These are phyloP conservation scores for Acer saccharum DNA, from an alignment of 345 rosid species.

Conservation along the genomic window DNA sequence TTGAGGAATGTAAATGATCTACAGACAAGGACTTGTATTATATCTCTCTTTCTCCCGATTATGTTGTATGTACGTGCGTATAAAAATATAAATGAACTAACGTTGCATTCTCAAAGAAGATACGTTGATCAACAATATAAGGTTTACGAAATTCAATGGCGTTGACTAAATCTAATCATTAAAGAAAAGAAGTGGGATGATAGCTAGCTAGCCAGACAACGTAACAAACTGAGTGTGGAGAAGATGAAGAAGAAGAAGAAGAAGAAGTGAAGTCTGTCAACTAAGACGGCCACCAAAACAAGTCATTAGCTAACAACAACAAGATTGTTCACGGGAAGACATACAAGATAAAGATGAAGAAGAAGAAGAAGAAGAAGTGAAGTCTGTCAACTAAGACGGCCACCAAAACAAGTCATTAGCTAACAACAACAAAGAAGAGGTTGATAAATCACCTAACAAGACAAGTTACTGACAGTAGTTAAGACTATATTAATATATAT, in stretches of 20 bases:
- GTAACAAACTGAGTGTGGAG: background rate
- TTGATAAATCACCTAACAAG: background rate
- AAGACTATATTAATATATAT: too few species aligned
- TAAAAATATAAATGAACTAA: background rate
- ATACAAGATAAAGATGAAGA: background rate
- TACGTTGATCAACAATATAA: background rate
- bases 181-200: background rate
- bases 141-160: background rate
- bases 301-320: background rate
- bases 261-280: background rate
- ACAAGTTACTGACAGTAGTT: background rate
- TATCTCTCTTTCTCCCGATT: background rate
- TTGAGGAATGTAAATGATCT: background rate
- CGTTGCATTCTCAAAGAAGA: background rate
- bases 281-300: slow-evolving; percentile 3
- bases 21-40: background rate
- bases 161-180: background rate
- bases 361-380: too few species aligned
- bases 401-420: background rate
- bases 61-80: background rate
- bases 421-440: background rate
- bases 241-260: background rate
- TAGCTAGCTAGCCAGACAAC: background rate
- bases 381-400: slow-evolving; percentile 16
- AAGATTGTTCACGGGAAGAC: too few species aligned